Percentiles rank a stretch among this genome's conserved stretches.
Conservation (phyloP, 1,284 basidiomycete species). For the Mycosarcoma maydis region DNA sequence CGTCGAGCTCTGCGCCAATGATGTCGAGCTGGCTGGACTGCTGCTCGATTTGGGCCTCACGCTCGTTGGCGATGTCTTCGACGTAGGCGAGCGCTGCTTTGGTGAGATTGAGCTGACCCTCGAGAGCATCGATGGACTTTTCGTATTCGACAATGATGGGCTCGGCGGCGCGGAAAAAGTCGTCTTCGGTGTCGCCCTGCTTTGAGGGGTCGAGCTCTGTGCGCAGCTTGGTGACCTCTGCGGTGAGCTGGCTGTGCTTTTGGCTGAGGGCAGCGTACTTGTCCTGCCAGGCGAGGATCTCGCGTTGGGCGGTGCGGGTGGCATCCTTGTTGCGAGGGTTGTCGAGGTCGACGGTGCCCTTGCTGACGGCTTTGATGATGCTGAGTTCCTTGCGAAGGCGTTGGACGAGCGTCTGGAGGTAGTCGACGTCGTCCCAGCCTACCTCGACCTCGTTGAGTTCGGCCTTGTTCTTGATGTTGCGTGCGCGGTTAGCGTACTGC, state of each 20-base stretch:
- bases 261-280: constrained; percentile 84
- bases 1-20: constrained; percentile 76
- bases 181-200: constrained; percentile 71
- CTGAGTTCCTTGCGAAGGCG: constrained; percentile 84
- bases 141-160: constrained; percentile 96
- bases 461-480: constrained; percentile 96
- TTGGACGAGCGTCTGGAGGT: constrained; percentile 75
- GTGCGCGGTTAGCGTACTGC: constrained; percentile 95
- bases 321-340: constrained; percentile 33
- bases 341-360: constrained; percentile 37
- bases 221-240: constrained; percentile 76
- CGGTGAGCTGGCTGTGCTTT: constrained; percentile 83
- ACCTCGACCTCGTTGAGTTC: constrained; percentile 93
- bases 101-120: constrained; percentile 89
- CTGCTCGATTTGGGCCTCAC: constrained; percentile 78
- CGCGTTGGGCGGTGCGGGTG: constrained; percentile 69
- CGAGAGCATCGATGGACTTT: constrained; percentile 93
- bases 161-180: constrained; percentile 94
- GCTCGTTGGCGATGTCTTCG: constrained; percentile 89
- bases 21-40: constrained; percentile 68
- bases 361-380: constrained; percentile 74
- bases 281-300: constrained; percentile 78
- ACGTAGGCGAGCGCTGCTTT: constrained; percentile 86
- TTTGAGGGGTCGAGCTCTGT: constrained; percentile 47
- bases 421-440: constrained; percentile 98